These are phyloP conservation scores for Cucurbita argyrosperma DNA, from an alignment of 306 rosid genomes.

Conservation along the genomic window DNA sequence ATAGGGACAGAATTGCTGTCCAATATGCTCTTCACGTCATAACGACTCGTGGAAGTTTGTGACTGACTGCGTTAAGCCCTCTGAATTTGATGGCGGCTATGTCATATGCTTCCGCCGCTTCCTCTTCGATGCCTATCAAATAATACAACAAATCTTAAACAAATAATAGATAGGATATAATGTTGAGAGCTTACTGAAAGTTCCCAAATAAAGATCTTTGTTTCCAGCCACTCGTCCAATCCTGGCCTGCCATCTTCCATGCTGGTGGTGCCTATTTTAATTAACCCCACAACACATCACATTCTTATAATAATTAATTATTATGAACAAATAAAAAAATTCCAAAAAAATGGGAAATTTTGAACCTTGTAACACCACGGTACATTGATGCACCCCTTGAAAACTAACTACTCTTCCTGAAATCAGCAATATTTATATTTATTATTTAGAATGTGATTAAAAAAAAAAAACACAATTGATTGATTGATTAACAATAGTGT, in stretches of 20 bases:
- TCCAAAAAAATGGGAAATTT: neutral
- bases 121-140: neutral
- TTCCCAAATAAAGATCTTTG: conserved; percentile 96
- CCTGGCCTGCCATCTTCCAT: conserved; percentile 99
- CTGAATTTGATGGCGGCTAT: conserved; percentile 91
- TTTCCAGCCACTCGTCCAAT: conserved; percentile 98
- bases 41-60: conserved; percentile 90
- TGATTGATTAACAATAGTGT: neutral
- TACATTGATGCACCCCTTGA: conserved; percentile 99
- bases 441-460: neutral
- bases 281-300: neutral
- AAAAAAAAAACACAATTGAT: too few species aligned
- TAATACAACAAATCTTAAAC: too few species aligned
- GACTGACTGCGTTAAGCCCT: conserved; percentile 84
- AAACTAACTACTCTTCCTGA: conserved; percentile 96
- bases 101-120: conserved; percentile 98
- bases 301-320: neutral
- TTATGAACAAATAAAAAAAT: too few species aligned
- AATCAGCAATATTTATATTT: neutral
- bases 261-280: conserved; percentile 80
- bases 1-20: conserved; percentile 91
- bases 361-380: conserved; percentile 93
- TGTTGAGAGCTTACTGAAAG: conserved; percentile 58
- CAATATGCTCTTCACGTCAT: conserved; percentile 76
- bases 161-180: neutral